Conservation (phyloP, 768 basidiomycete genomes). For the Pulveroboletus ravenelii region DNA sequence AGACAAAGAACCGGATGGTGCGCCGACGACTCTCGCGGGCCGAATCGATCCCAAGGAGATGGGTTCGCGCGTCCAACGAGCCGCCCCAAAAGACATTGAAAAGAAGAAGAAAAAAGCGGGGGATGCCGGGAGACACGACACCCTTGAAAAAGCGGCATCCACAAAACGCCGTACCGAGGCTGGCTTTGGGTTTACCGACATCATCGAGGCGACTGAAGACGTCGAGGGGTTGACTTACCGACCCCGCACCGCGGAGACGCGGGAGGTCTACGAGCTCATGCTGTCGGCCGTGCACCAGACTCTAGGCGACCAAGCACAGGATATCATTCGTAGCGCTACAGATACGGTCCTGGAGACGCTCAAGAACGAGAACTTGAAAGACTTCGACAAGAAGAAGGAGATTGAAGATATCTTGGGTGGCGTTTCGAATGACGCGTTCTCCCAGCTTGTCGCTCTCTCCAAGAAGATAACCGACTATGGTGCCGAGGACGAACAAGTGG, state of each 20-base stretch:
- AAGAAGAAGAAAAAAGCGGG: constrained; percentile 90
- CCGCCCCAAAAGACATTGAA: constrained; percentile 81
- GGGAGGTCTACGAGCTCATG: too few species aligned
- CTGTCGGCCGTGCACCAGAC: too few species aligned
- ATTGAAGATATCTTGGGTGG: constrained; percentile 70
- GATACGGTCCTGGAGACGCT: constrained; percentile 84
- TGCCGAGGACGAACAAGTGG: constrained; percentile 76
- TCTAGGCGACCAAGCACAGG: constrained; percentile 96
- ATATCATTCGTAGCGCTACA: constrained; percentile 93
- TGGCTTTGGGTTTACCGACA: constrained; percentile 79
- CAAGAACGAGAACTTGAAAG: constrained; percentile 85
- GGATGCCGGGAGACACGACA: constrained; percentile 46
- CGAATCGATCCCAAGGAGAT: constrained; percentile 86
- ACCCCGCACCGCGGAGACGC: constrained; percentile 89
- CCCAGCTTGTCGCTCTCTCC: constrained; percentile 74
- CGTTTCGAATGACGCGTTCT: constrained; percentile 69
- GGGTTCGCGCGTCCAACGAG: constrained; percentile 84
- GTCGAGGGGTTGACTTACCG: constrained; percentile 91
- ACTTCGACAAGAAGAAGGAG: constrained; percentile 97
- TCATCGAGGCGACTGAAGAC: constrained; percentile 90
- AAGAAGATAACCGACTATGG: constrained; percentile 98
- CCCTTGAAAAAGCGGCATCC: constrained; percentile 49
- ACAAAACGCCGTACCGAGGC: constrained; percentile 59
- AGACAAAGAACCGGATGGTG: constrained; percentile 96
- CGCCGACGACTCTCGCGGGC: constrained; percentile 88